Base-by-base conservation (phyloP, 2,329 filamentous ascomycete genomes). In the Alternaria viburni region DNA sequence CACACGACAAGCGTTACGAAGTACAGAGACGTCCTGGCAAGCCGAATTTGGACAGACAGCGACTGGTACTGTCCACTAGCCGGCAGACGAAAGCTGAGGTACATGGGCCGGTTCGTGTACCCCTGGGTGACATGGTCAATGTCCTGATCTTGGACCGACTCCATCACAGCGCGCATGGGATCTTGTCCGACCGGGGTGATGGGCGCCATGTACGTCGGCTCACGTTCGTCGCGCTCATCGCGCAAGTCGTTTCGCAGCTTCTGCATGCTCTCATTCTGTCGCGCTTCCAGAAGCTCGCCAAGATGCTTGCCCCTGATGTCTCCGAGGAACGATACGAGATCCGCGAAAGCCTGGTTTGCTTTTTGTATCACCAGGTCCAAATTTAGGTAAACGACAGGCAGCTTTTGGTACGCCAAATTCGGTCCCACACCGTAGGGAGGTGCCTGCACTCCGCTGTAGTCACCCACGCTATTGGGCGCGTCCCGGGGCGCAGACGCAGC, bases 161-260 rank as follows among this genome's bases (percentile, higher is more conserved):
- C 75, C 49, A 85, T 72, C 12, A 83, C 76, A 6, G 70, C 60
- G 19, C 77, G 77, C 50, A 85, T 72, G 11, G 81, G 80, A 67
- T 84, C 82, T 43, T 83, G 78, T 32, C 79, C 78, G 5, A 81
- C 71, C 11, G 78, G 77, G 15, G 80, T 80, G 23, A 86, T 86
- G 6, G 84, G 83, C 23, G 85, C 81, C 73, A 86, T 81, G 65
- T 84, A 85, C 26, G 83, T 74, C 13, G 84, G 84, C 59, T 86
- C 84, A 41, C 82, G 79, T 28, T 78, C 74, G 44, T 84, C 82
- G 52, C 82, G 74, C 65, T 86, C 85, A 41, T 82, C 79, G 41
- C 83, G 77, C 52, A 86, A 72, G 15, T 81, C 77, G 52, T 78
- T 81, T 44, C 82, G 80, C 32, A 86, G 75, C 13, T 77, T 74